Base-by-base conservation (phyloP, 2,329 filamentous ascomycete genomes). In the Ciborinia camelliae region DNA sequence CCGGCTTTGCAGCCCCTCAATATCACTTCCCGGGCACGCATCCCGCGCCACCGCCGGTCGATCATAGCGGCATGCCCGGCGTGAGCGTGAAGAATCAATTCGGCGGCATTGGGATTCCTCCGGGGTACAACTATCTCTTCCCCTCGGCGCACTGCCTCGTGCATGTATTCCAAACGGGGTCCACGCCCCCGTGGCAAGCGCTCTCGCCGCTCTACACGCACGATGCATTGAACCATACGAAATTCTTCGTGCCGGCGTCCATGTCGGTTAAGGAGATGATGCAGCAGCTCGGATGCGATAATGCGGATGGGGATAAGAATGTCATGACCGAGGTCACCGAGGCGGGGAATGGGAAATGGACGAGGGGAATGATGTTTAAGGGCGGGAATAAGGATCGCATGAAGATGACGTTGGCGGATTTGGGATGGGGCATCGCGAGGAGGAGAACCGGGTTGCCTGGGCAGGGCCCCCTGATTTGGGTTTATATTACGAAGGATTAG, bases 81-180 rank as follows among this genome's bases (percentile, higher is more conserved):
- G 78, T 81, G 35, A 81, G 84, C 68, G 77, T 88, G 76, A 79
- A 79, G 54, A 86, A 87, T 75, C 79, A 81, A 0, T 83, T 82
- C 0, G 83, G 85, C 52, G 84, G 84, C 28, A 78, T 81, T 1
- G 84, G 85, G 48, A 82, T 82, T 66, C 85, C 87, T 70, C 84
- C 83, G 0, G 86, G 85, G 2, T 88, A 86, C 77, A 85, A 86
- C 76, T 86, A 86, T 75, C 81, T 87, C 71, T 88, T 87, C 75
- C 81, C 84, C 0, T 70, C 76, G 0, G 79, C 83, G 67, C 83
- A 87, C 73, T 84, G 83, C 37, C 86, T 84, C 68, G 77, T 87
- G 8, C 84, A 87, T 69, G 78, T 88, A 3, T 80, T 89, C 74
- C 81, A 81, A 68, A 79, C 80, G 3, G 66, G 10, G 70, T 61